These are phyloP conservation scores for Coniferiporia sulphurascens DNA, from an alignment of 1,284 basidiomycete species.

Conservation along the genomic window DNA sequence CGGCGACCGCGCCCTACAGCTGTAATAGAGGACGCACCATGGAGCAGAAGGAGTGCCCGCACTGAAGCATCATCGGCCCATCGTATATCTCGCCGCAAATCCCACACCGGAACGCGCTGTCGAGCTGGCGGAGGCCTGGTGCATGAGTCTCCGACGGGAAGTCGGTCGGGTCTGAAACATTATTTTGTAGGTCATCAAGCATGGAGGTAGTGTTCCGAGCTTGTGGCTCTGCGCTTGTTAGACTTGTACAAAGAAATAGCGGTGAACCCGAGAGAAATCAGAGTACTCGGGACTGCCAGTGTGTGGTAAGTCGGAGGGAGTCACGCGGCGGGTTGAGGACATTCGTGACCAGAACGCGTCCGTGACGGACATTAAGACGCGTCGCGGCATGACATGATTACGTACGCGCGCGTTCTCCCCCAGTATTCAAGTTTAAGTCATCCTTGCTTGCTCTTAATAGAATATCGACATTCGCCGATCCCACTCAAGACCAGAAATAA, in stretches of 20 bases:
- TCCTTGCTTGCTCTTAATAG: no score
- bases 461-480: no score
- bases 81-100: conserved; percentile 70
- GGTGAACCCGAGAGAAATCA: no score
- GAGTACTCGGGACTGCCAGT: no score
- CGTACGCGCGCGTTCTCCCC: no score
- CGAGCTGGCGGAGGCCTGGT: conserved; percentile 55
- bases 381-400: no score
- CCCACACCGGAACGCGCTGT: conserved; percentile 58
- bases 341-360: no score
- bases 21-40: conserved; percentile 40
- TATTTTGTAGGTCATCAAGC: conserved; percentile 11
- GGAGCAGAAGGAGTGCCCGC: conserved; percentile 77
- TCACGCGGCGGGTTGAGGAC: no score
- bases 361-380: no score
- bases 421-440: neutral
- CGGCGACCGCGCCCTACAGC: neutral
- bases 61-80: conserved; percentile 62
- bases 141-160: conserved; percentile 43
- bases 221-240: neutral
- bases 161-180: conserved; percentile 61
- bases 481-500: neutral
- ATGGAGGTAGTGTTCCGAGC: conserved; percentile 2
- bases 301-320: no score
- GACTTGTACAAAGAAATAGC: no score